phyloP scores from a whole-genome alignment of 2,329 filamentous ascomycete species.

The Beauveria brongniartii region DNA sequence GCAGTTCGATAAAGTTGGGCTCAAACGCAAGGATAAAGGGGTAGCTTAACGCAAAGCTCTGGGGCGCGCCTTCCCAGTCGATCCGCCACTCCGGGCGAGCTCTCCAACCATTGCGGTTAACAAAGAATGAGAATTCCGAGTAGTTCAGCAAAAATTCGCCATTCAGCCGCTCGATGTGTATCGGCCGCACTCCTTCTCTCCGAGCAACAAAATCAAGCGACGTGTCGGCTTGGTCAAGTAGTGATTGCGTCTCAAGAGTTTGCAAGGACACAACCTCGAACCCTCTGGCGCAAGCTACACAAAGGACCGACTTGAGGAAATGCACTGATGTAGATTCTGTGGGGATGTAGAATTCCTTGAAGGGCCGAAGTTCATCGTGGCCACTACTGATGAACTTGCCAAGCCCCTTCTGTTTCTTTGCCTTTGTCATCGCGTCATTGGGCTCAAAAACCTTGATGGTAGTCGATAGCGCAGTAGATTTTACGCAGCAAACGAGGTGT shows the following conservation, averaged over 20 bases:
- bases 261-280: conserved; percentile 97
- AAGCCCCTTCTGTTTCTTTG: conserved; percentile 91
- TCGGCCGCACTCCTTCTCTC: conserved; percentile 87
- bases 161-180: conserved; percentile 94
- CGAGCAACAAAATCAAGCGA: conserved; percentile 94
- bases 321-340: conserved; percentile 98
- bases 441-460: conserved; percentile 99
- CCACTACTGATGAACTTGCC: conserved; percentile 90
- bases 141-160: conserved; percentile 98
- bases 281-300: conserved; percentile 87
- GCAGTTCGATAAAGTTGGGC: conserved; percentile 92
- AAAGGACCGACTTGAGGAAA: conserved; percentile 93
- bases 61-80: conserved; percentile 91
- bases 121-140: conserved; percentile 97
- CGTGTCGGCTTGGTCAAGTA: conserved; percentile 95
- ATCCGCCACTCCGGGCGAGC: conserved; percentile 95
- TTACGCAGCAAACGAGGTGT: conserved; percentile 93
- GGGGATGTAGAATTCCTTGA: conserved; percentile 98
- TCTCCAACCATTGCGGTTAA: conserved; percentile 96
- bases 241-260: conserved; percentile 93
- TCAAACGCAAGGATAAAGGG: conserved; percentile 98
- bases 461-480: conserved; percentile 83
- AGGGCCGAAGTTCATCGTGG: conserved; percentile 90
- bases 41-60: conserved; percentile 87
- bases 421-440: conserved; percentile 86